Conservation (phyloP, 2,329 filamentous ascomycete genomes). For the Lasiodiplodia gonubiensis region DNA sequence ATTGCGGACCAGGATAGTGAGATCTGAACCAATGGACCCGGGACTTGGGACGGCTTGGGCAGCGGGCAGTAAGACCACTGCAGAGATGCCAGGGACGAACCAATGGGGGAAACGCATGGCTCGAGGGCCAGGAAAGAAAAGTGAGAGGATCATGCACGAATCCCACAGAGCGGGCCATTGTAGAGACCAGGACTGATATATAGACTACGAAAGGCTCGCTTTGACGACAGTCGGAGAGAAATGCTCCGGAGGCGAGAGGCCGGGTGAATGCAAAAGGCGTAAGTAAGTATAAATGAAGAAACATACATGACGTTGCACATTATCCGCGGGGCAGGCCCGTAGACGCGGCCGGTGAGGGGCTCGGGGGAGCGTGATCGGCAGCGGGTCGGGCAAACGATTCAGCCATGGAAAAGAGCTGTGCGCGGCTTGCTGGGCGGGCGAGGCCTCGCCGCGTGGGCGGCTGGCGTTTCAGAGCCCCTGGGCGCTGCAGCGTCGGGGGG, state of each 20-base stretch:
- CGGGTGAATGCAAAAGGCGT: conserved; percentile 6
- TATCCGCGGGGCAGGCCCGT: conserved; percentile 21
- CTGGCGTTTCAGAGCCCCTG: conserved; percentile 17
- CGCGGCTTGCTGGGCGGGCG: conserved; percentile 7
- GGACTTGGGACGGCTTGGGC: conserved; percentile 34
- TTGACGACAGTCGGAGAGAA: not conserved
- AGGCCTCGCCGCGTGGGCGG: not conserved
- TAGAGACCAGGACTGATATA: not conserved
- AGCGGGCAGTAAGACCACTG: conserved; percentile 7
- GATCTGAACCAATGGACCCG: conserved; percentile 37
- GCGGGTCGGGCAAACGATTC: not conserved
- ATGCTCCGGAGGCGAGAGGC: not conserved
- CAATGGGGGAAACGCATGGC: conserved; percentile 11
- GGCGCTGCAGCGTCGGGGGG: conserved; percentile 4
- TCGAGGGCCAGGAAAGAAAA: not conserved
- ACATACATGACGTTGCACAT: conserved; percentile 17
- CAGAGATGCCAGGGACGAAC: conserved; percentile 12
- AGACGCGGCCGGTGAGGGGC: conserved; percentile 19
- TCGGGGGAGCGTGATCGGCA: not conserved
- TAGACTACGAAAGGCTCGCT: not conserved
- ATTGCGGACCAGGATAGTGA: conserved; percentile 34
- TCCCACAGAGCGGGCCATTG: not conserved
- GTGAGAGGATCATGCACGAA: conserved; percentile 9
- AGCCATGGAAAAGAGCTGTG: conserved; percentile 5
- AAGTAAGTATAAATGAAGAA: not conserved